Conservation (phyloP, 1,139 yeast species). For the Pichia sp. region DNA sequence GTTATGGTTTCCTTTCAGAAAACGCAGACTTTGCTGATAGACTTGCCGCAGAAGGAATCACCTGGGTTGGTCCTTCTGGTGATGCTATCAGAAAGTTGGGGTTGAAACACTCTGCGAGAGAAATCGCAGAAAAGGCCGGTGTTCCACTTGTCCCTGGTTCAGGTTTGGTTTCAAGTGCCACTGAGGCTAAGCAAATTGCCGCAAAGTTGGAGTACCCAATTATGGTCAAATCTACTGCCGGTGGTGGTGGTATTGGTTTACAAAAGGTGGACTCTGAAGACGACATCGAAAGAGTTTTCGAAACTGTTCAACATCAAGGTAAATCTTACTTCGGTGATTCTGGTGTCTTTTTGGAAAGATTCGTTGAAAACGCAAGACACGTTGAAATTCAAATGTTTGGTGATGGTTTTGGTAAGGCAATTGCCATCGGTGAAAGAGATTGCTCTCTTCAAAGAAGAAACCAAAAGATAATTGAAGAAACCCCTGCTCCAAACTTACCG, state of each 20-base stretch:
- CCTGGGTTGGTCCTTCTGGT: slow-evolving; percentile 93
- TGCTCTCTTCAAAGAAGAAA: slow-evolving; percentile 96
- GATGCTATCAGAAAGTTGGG: slow-evolving; percentile 88
- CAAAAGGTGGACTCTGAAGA: slow-evolving; percentile 82
- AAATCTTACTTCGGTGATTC: slow-evolving; percentile 88
- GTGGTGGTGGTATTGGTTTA: slow-evolving; percentile 98
- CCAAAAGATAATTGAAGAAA: slow-evolving; percentile 93
- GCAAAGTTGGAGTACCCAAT: slow-evolving; percentile 78
- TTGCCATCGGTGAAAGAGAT: slow-evolving; percentile 94
- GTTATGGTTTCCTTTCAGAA: slow-evolving; percentile 94
- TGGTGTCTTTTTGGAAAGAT: slow-evolving; percentile 90
- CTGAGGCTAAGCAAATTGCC: slow-evolving; percentile 77
- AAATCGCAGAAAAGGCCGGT: slow-evolving; percentile 78
- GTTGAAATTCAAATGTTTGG: slow-evolving; percentile 97
- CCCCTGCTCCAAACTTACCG: slow-evolving; percentile 94
- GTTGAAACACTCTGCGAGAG: slow-evolving; percentile 92
- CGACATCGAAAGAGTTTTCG: slow-evolving; percentile 79
- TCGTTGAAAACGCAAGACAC: slow-evolving; percentile 90
- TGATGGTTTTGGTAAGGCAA: slow-evolving; percentile 87
- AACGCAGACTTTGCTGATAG: slow-evolving; percentile 94
- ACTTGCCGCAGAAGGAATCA: slow-evolving; percentile 75
- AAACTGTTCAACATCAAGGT: slow-evolving; percentile 91
- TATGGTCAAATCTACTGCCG: slow-evolving; percentile 96
- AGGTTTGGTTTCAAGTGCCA: slow-evolving; percentile 63
- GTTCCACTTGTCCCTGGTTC: slow-evolving; percentile 97